These are phyloP conservation scores for Leonotis leonurus DNA, from an alignment of 257 asterid genomes.

Conservation along the genomic window DNA sequence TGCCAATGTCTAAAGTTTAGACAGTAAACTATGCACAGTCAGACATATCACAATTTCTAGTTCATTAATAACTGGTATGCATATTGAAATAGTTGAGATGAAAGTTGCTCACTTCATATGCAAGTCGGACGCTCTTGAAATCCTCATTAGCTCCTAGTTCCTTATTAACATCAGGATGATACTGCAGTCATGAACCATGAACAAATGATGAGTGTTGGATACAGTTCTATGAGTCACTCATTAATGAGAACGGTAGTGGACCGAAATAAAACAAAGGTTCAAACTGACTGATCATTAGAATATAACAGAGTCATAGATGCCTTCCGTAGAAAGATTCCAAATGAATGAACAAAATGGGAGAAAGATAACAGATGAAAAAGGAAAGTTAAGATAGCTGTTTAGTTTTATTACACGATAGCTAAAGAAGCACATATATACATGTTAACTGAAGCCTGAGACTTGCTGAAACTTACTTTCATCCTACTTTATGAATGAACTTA, in stretches of 20 bases:
- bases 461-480: neutral
- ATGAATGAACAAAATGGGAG: neutral
- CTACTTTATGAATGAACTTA: neutral
- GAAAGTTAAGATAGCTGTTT: no score
- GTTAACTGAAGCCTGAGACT: neutral
- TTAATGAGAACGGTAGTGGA: neutral
- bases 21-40: no score
- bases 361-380: neutral
- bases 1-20: neutral
- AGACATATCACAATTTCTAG: constrained; percentile 1
- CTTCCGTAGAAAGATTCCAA: neutral
- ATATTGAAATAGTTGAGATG: neutral
- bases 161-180: constrained; percentile 93
- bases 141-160: constrained; percentile 53
- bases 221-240: neutral
- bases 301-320: neutral
- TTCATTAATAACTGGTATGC: neutral
- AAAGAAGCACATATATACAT: neutral
- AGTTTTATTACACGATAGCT: neutral
- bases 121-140: constrained; percentile 73
- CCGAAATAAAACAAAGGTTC: neutral
- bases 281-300: neutral
- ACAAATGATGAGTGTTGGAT: constrained; percentile 7
- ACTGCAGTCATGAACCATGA: constrained; percentile 45
- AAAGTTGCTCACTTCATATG: constrained; percentile 62